Percentiles rank a stretch among this genome's conserved stretches.
Evolutionary conservation across 2,329 filamentous ascomycete genomes (phyloP).

Genomic region (Ilyonectria sp.): DNA sequence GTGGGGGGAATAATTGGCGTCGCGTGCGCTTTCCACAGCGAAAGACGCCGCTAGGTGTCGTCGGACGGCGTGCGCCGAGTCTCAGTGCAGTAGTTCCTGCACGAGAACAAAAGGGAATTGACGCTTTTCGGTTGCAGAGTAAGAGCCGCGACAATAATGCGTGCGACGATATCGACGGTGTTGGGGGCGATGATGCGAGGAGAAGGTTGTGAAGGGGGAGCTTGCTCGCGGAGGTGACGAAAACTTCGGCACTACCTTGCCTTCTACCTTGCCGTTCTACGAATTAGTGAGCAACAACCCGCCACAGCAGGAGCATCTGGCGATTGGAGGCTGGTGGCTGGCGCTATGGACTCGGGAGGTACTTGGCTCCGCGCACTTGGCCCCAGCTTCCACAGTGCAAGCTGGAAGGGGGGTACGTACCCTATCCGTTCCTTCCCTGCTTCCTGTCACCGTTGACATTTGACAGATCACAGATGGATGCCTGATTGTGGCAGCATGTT

Average conservation of each 20-base stretch:
- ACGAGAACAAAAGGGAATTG: neutral
- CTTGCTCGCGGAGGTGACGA: slow-evolving; percentile 28
- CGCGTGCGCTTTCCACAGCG: slow-evolving; percentile 24
- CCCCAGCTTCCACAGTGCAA: slow-evolving; percentile 13
- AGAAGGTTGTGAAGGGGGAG: slow-evolving; percentile 32
- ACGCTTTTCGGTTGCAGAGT: neutral
- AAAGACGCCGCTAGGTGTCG: slow-evolving; percentile 13
- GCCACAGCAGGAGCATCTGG: slow-evolving; percentile 17
- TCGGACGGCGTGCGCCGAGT: slow-evolving; percentile 1
- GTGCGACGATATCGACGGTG: neutral
- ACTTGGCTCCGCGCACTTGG: slow-evolving; percentile 11
- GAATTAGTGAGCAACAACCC: slow-evolving; percentile 21
- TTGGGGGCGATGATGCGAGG: slow-evolving; percentile 44
- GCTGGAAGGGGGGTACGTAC: slow-evolving; percentile 9
- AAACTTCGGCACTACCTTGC: slow-evolving; percentile 23
- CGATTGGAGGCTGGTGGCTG: slow-evolving; percentile 8
- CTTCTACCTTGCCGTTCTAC: slow-evolving; percentile 15
- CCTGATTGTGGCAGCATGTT: slow-evolving; percentile 29
- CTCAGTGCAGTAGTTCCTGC: slow-evolving; percentile 11
- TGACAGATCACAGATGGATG: slow-evolving; percentile 18
- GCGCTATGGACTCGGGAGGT: neutral
- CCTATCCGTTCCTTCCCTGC: slow-evolving; percentile 3
- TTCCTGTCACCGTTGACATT: slow-evolving; percentile 7
- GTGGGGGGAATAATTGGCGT: slow-evolving; percentile 28
- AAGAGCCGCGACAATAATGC: slow-evolving; percentile 4